These are phyloP conservation scores for Geoglossum cookeanum DNA, from an alignment of 2,329 filamentous ascomycete genomes.

Conservation along the genomic window DNA sequence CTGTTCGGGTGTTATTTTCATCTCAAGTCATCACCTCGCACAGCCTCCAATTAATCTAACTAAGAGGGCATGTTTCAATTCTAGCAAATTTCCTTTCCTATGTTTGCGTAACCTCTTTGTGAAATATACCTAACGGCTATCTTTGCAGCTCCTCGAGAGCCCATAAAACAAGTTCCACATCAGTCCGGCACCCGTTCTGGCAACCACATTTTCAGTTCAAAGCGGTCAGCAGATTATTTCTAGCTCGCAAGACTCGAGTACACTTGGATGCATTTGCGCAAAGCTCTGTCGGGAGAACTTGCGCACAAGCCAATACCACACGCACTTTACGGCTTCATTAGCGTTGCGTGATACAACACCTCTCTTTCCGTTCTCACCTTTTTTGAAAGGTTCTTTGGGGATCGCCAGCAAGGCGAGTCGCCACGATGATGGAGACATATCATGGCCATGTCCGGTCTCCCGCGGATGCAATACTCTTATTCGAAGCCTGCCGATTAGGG, in stretches of 20 bases:
- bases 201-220: background rate
- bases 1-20: background rate
- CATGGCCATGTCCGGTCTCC: constrained; percentile 90
- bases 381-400: background rate
- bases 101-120: background rate
- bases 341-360: background rate
- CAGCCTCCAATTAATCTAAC: background rate
- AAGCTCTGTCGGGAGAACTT: background rate
- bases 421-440: constrained; percentile 74
- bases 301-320: background rate
- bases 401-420: background rate
- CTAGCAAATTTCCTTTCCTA: background rate
- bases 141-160: background rate
- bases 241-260: background rate
- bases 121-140: background rate
- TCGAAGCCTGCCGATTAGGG: constrained; percentile 85
- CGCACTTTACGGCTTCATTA: background rate
- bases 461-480: constrained; percentile 91
- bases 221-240: background rate
- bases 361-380: background rate
- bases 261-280: background rate
- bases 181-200: background rate
- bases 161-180: background rate
- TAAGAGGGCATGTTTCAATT: background rate
- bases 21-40: background rate